Base-by-base conservation (phyloP, 306 rosid species). In the Malus sieversii region DNA sequence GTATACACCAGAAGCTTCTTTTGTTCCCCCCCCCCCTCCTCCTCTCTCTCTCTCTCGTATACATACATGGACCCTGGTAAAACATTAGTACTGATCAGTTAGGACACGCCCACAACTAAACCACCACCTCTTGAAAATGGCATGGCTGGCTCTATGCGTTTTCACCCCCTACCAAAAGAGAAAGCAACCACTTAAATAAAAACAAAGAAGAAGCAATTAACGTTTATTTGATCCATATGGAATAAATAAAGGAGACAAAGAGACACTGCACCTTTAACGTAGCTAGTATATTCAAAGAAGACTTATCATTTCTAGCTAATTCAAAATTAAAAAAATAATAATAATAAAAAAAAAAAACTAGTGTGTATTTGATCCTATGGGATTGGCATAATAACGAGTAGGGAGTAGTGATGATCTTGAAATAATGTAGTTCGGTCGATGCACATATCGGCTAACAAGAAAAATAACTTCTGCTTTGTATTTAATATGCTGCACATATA, bases 1-100 rank as follows among this genome's bases (percentile, higher is more conserved):
- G 85, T 70, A 84, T 78, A 77, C 83, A 77, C 68, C 82, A 83
- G 89, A 88, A 88, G 87, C 89, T 90, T 88, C 90, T 87, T 90
- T 84, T 84, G 89, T 84, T 79, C 86, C 89, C 82, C 63, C 81
- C 10, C 35, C 55, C 12, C 6, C 55, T 1, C 18, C 13, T 19
- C 1, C 55, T 3, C 62, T 57, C 12, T n/a, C 25, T 58, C 12
- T n/a, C 27, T 57, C 29, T 16, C 8, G 8, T n/a, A 11, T n/a
- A 57, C 46, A 19, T 14, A 70, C n/a, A 35, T 78, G 58, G 79
- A 79, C 74, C 29, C 62, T 22, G 12, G 25, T 2, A 57, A n/a
- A 46, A 16, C 53, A 46, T 45, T 45, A 45, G 52, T 46, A 48
- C 55, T 5, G 2, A 35, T 35, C 38, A 35, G 38, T 35, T 35